Evolutionary conservation across 352 stramenopile species (phyloP), one percentile per base, ranked within the genome.

Genomic region (Saprolegnia diclina): DNA sequence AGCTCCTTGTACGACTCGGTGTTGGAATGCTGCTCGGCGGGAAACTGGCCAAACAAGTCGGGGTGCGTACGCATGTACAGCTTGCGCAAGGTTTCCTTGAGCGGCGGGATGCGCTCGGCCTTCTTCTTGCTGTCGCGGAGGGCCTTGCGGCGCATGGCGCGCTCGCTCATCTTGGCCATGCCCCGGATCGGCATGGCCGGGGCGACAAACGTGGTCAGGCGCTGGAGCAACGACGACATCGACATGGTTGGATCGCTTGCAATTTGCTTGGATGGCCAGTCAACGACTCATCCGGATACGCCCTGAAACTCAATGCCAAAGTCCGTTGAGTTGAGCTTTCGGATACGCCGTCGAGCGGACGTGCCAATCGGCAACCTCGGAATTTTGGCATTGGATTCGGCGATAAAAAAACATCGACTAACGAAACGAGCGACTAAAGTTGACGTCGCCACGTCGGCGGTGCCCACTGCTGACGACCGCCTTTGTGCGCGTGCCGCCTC

Each of bases 1-100:
- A 91, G 75, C 71, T 91, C 83, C 72, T 89, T 89, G 76, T 91
- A 91, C 72, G 81, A 89, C 68, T 78, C 79, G 55, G 85, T 82
- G 78, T 91, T 89, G 45, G 72, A 70, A 21, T 76, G 64, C 67
- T 87, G 83, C 70, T 91, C 81, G 67, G 76, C 72, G 57, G 83
- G 83, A 74, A 88, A 89, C 68, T 85, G 76, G 21, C 81, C 83
- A 64, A 91, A 91, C 67, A 91, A 71, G 59, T 91, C 83, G 38
- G 83, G 83, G 66, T 91, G 83, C 63, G 83, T 91, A 71, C 83
- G 83, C 69, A 91, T 42, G 67, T 91, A 91, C n/a, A 91, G 74
- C 74, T 91, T 91, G 55, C 83, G 83, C 73, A 91, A 74, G 54
- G 81, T 89, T 56, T 87, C 79, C 74, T 91, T 91, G 56, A 91